phyloP scores from a whole-genome alignment of 768 basidiomycete species.

The Amyloporia xantha region DNA sequence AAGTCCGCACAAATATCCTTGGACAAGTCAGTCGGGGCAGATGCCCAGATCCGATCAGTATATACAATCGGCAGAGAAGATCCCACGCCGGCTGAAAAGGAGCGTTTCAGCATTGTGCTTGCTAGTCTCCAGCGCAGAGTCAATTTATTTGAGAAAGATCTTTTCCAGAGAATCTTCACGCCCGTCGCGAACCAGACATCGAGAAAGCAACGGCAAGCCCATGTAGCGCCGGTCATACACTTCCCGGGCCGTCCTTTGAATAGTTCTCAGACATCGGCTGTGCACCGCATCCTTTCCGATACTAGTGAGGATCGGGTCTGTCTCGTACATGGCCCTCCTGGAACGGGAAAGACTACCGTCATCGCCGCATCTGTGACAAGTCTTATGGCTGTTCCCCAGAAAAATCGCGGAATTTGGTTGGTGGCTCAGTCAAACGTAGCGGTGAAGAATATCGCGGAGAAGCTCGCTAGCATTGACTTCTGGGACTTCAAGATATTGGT shows the following conservation, averaged over 20 bases:
- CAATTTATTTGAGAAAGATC: background rate
- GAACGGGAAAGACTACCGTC: slow-evolving; percentile 36
- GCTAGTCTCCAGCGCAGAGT: slow-evolving; percentile 13
- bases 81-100: slow-evolving; percentile 10
- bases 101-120: slow-evolving; percentile 21
- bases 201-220: slow-evolving; percentile 12
- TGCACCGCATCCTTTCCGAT: slow-evolving; percentile 26
- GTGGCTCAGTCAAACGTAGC: slow-evolving; percentile 45
- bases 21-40: background rate
- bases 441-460: slow-evolving; percentile 49
- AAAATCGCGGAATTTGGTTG: slow-evolving; percentile 28
- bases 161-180: background rate
- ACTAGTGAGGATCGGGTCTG: slow-evolving; percentile 18
- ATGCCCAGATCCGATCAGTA: slow-evolving; percentile 3
- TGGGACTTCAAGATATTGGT: slow-evolving; percentile 35
- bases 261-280: slow-evolving; percentile 21
- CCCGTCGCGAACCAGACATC: background rate
- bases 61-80: slow-evolving; percentile 16
- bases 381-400: slow-evolving; percentile 1
- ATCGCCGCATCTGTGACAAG: slow-evolving; percentile 32
- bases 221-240: slow-evolving; percentile 24
- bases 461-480: slow-evolving; percentile 28
- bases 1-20: slow-evolving; percentile 30
- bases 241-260: slow-evolving; percentile 17
- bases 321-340: slow-evolving; percentile 27